phyloP scores from a whole-genome alignment of 768 basidiomycete genomes.

The Tylopilus vinaceipallidus region DNA sequence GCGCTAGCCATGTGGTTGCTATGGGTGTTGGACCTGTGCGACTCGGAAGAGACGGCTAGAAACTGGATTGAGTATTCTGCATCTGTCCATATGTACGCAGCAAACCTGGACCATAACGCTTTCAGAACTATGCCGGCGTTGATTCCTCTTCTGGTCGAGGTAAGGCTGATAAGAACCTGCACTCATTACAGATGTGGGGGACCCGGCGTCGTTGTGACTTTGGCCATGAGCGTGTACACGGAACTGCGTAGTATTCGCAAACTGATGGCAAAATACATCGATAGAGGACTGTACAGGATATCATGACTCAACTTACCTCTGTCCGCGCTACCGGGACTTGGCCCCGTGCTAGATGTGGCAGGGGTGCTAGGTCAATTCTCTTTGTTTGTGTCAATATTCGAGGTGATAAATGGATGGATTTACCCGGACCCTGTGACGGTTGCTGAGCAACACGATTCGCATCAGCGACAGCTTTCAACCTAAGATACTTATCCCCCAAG shows the following conservation, averaged over 20 bases:
- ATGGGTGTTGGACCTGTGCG: conserved; percentile 8
- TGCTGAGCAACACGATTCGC: conserved; percentile 2
- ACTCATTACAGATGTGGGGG: conserved; percentile 2
- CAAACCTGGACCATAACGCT: conserved; percentile 18
- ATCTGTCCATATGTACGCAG: neutral
- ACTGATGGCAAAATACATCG: neutral
- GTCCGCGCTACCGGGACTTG: conserved; percentile 5
- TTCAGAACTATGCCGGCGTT: conserved; percentile 20
- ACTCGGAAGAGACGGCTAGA: conserved; percentile 13
- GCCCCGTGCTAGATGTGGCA: conserved; percentile 1
- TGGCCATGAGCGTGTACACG: conserved; percentile 2
- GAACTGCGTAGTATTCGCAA: neutral
- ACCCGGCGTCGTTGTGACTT: conserved; percentile 2
- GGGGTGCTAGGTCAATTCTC: neutral
- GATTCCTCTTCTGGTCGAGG: conserved; percentile 4
- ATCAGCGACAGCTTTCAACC: conserved; percentile 12
- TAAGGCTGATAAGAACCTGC: conserved; percentile 2
- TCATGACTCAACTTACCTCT: conserved; percentile 9
- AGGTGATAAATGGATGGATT: neutral
- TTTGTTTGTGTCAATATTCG: neutral
- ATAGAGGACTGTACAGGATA: neutral
- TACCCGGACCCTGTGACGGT: conserved; percentile 11
- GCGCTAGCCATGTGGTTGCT: conserved; percentile 15
- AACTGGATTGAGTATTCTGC: neutral
- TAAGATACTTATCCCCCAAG: conserved; percentile 22